phyloP scores from a whole-genome alignment of 129 eudicot genomes.

The Solidago caesia region DNA sequence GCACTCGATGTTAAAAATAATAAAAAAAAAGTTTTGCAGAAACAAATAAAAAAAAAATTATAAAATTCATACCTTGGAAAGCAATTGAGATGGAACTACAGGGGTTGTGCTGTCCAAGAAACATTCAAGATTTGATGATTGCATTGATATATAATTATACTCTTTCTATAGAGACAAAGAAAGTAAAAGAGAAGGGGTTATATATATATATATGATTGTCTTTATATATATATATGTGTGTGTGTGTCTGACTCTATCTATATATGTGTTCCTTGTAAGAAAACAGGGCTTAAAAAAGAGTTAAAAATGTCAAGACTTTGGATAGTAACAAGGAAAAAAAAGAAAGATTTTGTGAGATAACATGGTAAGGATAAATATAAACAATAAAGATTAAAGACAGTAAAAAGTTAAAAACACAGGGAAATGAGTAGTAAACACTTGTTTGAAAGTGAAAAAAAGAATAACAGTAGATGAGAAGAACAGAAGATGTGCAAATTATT shows the following conservation, averaged over 20 bases:
- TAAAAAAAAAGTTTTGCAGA: background rate
- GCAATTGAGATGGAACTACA: slow-evolving; percentile 59
- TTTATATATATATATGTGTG: too few species aligned
- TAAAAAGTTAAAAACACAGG: background rate
- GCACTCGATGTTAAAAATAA: too few species aligned
- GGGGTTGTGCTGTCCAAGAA: slow-evolving; percentile 76
- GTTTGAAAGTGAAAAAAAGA: background rate
- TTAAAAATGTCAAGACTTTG: too few species aligned
- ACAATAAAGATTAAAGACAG: too few species aligned
- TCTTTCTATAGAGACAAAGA: background rate
- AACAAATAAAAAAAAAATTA: background rate
- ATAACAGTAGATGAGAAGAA: slow-evolving; percentile 21
- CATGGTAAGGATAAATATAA: too few species aligned
- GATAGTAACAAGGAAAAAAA: too few species aligned
- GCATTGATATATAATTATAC: slow-evolving; percentile 39
- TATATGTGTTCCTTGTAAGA: too few species aligned
- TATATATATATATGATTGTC: background rate
- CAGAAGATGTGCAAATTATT: slow-evolving; percentile 20
- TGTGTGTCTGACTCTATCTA: too few species aligned
- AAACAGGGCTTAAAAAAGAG: too few species aligned
- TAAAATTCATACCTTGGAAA: slow-evolving; percentile 55
- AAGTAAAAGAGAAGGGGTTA: background rate
- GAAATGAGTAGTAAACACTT: background rate
- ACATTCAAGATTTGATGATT: slow-evolving; percentile 62
- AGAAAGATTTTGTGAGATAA: too few species aligned